A percentile compares a stretch with the other conserved stretches of the same genome.
Evolutionary conservation across 148 eudicot genomes (phyloP).

Genomic region (Chenopodium berlandieri): DNA sequence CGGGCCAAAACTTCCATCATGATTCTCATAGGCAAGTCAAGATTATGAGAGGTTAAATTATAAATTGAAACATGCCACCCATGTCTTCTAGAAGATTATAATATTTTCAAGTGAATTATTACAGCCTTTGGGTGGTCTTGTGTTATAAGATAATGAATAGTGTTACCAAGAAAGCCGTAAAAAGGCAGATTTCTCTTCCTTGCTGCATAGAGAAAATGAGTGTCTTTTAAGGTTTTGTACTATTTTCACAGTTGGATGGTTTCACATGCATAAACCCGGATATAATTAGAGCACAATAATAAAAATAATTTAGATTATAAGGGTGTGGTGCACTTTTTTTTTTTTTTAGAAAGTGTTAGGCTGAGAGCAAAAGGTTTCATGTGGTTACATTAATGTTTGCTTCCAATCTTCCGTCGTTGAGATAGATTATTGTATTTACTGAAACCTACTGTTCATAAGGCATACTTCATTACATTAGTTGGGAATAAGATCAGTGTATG

Average conservation of each 20-base stretch:
- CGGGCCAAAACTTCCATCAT: not conserved
- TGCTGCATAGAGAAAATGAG: too few species aligned
- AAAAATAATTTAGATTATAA: not conserved
- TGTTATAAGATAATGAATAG: too few species aligned
- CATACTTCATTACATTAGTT: not conserved
- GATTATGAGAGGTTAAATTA: not conserved
- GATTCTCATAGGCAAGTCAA: not conserved
- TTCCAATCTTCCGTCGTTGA: too few species aligned
- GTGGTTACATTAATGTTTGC: not conserved
- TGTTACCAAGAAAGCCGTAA: too few species aligned
- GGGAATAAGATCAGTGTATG: too few species aligned
- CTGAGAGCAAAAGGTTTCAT: not conserved
- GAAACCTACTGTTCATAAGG: not conserved
- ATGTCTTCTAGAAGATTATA: not conserved
- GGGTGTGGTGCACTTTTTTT: not conserved
- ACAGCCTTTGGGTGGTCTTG: not conserved
- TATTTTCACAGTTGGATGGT: too few species aligned
- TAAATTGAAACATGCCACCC: not conserved
- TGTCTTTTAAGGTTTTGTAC: too few species aligned
- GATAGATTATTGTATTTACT: not conserved
- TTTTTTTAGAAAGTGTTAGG: not conserved
- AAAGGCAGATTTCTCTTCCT: too few species aligned
- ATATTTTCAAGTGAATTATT: not conserved
- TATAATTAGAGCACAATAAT: too few species aligned
- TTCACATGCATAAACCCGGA: too few species aligned